A percentile compares a stretch with the other conserved stretches of the same genome.
phyloP scores from a whole-genome alignment of 148 eudicot species.

The Camellia lanceoleosa region DNA sequence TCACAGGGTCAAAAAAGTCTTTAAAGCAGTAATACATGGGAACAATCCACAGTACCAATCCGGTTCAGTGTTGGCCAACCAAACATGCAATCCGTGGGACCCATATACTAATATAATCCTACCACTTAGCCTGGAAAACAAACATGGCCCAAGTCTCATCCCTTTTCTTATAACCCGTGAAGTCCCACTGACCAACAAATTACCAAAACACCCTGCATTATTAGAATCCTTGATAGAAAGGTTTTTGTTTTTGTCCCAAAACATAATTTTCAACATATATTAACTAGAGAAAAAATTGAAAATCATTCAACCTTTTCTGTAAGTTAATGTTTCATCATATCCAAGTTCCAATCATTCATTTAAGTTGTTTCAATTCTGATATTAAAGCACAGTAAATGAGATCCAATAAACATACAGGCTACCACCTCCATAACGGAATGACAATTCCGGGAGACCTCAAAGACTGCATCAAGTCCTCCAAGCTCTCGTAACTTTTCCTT shows the following conservation, averaged over 20 bases:
- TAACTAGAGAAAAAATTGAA: not conserved
- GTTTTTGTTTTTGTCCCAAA: not conserved
- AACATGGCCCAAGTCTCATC: too few species aligned
- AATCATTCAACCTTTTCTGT: not conserved
- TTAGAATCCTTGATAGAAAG: too few species aligned
- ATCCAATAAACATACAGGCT: conserved; percentile 49
- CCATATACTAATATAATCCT: too few species aligned
- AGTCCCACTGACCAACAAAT: too few species aligned
- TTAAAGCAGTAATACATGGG: too few species aligned
- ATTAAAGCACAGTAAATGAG: conserved; percentile 12
- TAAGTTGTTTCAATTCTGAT: not conserved
- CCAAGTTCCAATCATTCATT: not conserved
- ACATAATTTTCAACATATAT: not conserved
- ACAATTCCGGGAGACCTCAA: conserved; percentile 70
- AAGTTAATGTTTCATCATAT: not conserved
- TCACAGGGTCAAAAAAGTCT: too few species aligned
- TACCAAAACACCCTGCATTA: too few species aligned
- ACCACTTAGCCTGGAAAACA: too few species aligned
- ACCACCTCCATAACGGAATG: conserved; percentile 84
- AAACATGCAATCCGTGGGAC: too few species aligned
- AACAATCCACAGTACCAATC: too few species aligned
- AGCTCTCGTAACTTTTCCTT: conserved; percentile 81
- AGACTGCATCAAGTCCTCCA: conserved; percentile 89
- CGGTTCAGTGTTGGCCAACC: too few species aligned
- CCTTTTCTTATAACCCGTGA: too few species aligned